phyloP scores from a whole-genome alignment of 257 asterid genomes.

The Forsythia suspensa region DNA sequence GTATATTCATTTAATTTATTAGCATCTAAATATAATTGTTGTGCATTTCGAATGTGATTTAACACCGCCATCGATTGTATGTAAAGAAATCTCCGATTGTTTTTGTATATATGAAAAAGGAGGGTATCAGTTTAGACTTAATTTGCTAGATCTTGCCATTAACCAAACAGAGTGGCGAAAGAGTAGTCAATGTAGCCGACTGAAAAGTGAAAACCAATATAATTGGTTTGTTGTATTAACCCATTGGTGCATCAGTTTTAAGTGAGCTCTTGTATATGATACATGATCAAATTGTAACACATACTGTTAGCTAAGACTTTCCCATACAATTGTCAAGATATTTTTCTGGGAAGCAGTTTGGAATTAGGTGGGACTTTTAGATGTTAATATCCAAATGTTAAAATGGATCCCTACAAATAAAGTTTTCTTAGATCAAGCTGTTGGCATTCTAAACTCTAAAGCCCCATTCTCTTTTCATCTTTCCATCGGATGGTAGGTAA shows the following conservation, averaged over 20 bases:
- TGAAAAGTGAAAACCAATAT: background rate
- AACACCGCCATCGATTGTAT: background rate
- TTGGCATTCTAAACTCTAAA: background rate
- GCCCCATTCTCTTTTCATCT: background rate
- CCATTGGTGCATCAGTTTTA: no score
- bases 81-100: background rate
- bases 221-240: background rate
- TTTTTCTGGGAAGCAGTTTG: background rate
- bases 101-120: background rate
- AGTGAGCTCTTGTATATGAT: no score
- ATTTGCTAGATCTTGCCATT: background rate
- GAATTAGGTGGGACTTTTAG: conserved; percentile 12
- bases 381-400: background rate
- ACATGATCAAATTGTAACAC: background rate
- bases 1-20: background rate
- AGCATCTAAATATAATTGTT: background rate
- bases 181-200: background rate
- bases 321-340: background rate
- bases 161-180: background rate
- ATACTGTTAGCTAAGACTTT: background rate
- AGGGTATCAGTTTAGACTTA: background rate
- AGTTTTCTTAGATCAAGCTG: background rate
- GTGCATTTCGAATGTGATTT: background rate
- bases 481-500: background rate
- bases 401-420: background rate